A percentile compares a stretch with the other conserved stretches of the same genome.
These are phyloP conservation scores for Cladosporium colombiae DNA, from an alignment of 2,329 filamentous ascomycete genomes.

Conservation along the genomic window DNA sequence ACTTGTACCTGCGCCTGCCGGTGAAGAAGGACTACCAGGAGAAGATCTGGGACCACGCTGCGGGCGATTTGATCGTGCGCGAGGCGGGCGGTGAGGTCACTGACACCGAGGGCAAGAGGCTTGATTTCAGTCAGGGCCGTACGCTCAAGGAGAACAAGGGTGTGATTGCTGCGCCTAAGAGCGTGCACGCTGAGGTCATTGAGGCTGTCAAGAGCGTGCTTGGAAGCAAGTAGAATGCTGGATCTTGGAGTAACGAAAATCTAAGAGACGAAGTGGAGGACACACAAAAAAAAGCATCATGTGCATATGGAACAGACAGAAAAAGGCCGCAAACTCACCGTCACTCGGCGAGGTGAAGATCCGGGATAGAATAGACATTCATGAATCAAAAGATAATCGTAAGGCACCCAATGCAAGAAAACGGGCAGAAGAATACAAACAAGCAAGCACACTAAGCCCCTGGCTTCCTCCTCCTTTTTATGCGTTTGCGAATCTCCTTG, in stretches of 20 bases:
- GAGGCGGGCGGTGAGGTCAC: constrained; percentile 93
- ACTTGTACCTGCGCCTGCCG: constrained; percentile 89
- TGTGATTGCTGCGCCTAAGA: constrained; percentile 81
- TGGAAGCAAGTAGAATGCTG: constrained; percentile 42
- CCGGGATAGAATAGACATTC: neutral
- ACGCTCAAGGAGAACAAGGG: constrained; percentile 91
- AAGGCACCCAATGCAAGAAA: neutral
- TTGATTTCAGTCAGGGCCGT: constrained; percentile 85
- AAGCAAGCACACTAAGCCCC: neutral
- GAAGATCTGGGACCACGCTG: constrained; percentile 99
- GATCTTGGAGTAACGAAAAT: neutral
- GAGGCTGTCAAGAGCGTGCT: constrained; percentile 81
- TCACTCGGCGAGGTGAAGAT: neutral
- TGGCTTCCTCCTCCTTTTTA: constrained; percentile 4
- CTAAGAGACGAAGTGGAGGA: neutral
- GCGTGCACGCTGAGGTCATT: constrained; percentile 74
- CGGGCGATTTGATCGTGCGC: constrained; percentile 88
- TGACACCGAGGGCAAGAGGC: constrained; percentile 77
- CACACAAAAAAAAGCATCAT: neutral
- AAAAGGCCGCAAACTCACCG: neutral
- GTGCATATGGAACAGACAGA: neutral
- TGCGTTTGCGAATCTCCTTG: constrained; percentile 1
- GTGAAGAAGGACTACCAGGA: constrained; percentile 87
- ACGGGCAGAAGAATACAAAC: neutral
- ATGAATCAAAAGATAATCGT: neutral